Base-by-base conservation (phyloP, 2,329 filamentous ascomycete species). In the Colletotrichum tamarilloi region DNA sequence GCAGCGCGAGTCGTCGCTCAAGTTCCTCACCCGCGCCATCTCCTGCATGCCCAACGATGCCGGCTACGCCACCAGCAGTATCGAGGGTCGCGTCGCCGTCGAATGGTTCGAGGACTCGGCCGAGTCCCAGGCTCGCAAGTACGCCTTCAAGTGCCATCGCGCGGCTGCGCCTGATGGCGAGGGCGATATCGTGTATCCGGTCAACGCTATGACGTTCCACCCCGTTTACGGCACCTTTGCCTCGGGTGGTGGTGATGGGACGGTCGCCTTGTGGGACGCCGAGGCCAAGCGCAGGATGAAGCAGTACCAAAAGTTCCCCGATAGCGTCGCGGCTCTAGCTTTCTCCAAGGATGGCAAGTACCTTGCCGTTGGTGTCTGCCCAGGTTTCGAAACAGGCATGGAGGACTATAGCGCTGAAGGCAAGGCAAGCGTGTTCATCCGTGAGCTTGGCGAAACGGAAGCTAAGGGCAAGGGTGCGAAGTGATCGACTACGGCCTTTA, bases 61-160 rank as follows among this genome's bases (percentile, higher is more conserved):
- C 12, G 97, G 97, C 5, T 99, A 98, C 81, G 95, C 96, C 11
- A 96, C 93, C 1, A 94, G 91, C 72, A 95, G 92, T 78, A 99
- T 99, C 78, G 97, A 99, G 81, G 97, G 97, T 5, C 92, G 97
- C 77, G 95, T 99, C 2, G 96, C 95, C 0, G 97, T 99, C 1
- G 97, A 99, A 83, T 98, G 95, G 94, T 98, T 99, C 81, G 97
- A 98, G 80, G 94, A 97, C 19, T 94, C 92, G 5, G 87, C 91
- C 55, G 94, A 96, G 82, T 95, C 94, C 4, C 95, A 98, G 84
- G 93, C 94, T 52, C 91, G 95, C 76, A 98, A 98, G 83, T 99
- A 98, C 82, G 97, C 97, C 16, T 99, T 99, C 90, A 99, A 99
- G 84, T 99, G 97, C 84, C 97, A 99, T 84, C 91, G 97, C 5